A percentile compares a stretch with the other conserved stretches of the same genome.
phyloP scores from a whole-genome alignment of 2,329 filamentous ascomycete species.

The Nemania sp. region DNA sequence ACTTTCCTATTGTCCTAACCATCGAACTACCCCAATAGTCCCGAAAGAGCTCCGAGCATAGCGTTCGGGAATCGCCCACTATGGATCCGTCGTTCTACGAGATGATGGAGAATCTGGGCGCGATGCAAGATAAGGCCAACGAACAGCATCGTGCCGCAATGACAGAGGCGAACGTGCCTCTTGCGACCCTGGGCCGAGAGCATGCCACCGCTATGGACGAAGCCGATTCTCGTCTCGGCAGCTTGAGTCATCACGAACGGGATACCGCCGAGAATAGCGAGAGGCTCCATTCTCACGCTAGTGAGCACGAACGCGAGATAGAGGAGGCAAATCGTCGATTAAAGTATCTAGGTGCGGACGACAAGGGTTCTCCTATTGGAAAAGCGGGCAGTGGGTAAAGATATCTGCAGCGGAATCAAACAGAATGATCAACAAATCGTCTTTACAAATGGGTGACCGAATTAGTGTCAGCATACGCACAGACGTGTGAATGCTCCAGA shows the following conservation, averaged over 20 bases:
- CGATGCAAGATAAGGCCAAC: slow-evolving; percentile 24
- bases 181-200: slow-evolving; percentile 24
- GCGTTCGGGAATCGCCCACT: background rate
- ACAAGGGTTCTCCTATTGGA: slow-evolving; percentile 1
- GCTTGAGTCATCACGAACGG: slow-evolving; percentile 9
- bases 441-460: too few relatives aligned
- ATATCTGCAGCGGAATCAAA: too few relatives aligned
- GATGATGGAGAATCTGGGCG: slow-evolving; percentile 18
- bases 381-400: slow-evolving; percentile 7
- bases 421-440: too few relatives aligned
- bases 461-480: too few relatives aligned
- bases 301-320: slow-evolving; percentile 18
- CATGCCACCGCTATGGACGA: slow-evolving; percentile 24
- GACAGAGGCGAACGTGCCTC: slow-evolving; percentile 24
- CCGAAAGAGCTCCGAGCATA: background rate
- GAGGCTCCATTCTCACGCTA: slow-evolving; percentile 11
- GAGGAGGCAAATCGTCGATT: slow-evolving; percentile 24
- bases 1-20: background rate
- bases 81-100: slow-evolving; percentile 23
- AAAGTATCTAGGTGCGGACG: slow-evolving; percentile 3
- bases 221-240: slow-evolving; percentile 11
- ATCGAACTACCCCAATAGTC: background rate
- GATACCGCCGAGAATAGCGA: slow-evolving; percentile 7
- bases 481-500: too few relatives aligned
- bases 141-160: slow-evolving; percentile 26